Conservation (phyloP, 345 rosid genomes). For the Raphanus sativus region DNA sequence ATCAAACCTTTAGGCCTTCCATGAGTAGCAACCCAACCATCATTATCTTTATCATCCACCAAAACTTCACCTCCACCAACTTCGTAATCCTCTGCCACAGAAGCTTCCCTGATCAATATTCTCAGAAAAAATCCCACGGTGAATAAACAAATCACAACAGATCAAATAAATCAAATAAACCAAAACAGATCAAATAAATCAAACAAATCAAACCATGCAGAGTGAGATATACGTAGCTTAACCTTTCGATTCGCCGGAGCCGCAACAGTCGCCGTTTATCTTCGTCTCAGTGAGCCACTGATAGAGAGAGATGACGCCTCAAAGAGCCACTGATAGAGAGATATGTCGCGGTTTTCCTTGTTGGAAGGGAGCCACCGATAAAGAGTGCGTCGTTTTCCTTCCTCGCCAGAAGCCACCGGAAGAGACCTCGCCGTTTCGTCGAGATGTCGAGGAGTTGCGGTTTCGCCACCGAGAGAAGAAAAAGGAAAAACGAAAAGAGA, state of each 20-base stretch:
- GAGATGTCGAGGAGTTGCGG: too few species aligned
- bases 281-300: neutral
- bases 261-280: neutral
- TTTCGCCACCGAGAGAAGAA: too few species aligned
- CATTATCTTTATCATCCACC: conserved; percentile 83
- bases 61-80: conserved; percentile 90
- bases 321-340: too few species aligned
- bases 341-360: neutral
- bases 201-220: neutral
- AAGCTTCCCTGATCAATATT: conserved; percentile 35
- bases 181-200: too few species aligned
- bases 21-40: conserved; percentile 95
- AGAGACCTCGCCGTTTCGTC: too few species aligned
- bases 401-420: too few species aligned
- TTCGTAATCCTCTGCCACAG: conserved; percentile 88
- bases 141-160: neutral
- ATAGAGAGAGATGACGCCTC: neutral
- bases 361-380: neutral
- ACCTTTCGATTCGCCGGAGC: neutral
- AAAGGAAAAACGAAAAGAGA: too few species aligned
- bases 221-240: neutral
- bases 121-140: neutral
- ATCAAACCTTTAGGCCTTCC: conserved; percentile 82
- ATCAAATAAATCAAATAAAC: neutral
- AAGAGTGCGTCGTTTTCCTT: too few species aligned